These are phyloP conservation scores for Yamadazyma paraphyllophila DNA, from an alignment of 805 yeast species.

Conservation along the genomic window DNA sequence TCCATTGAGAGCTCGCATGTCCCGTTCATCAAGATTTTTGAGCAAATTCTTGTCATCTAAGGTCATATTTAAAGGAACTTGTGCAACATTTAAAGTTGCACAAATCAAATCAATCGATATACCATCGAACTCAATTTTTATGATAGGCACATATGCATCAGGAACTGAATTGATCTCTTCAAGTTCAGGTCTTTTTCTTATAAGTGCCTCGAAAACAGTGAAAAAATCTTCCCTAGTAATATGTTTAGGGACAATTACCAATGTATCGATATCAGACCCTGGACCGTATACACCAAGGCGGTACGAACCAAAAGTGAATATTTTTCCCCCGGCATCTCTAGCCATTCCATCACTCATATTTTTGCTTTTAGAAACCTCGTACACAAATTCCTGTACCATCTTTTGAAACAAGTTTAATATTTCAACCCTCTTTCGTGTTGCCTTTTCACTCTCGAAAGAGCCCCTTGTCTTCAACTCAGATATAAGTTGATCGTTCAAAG, in stretches of 20 bases:
- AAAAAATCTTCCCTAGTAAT: constrained; percentile 89
- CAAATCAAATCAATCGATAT: constrained; percentile 90
- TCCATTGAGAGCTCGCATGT: constrained; percentile 87
- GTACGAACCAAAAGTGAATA: constrained; percentile 95
- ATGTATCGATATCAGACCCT: constrained; percentile 95
- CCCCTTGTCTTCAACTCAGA: constrained; percentile 78
- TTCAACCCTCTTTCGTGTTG: constrained; percentile 75
- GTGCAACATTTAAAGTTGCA: constrained; percentile 79
- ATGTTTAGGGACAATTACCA: constrained; percentile 96
- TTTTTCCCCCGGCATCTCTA: constrained; percentile 93
- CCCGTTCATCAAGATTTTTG: constrained; percentile 86
- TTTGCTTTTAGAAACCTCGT: constrained; percentile 69
- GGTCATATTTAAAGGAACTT: constrained; percentile 72
- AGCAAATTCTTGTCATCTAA: constrained; percentile 82
- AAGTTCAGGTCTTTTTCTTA: constrained; percentile 73
- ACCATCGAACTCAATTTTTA: constrained; percentile 83
- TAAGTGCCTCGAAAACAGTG: constrained; percentile 66
- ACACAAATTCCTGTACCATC: constrained; percentile 78
- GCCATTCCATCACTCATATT: constrained; percentile 99
- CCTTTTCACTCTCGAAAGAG: constrained; percentile 85
- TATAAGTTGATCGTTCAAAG: constrained; percentile 71
- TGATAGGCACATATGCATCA: constrained; percentile 97
- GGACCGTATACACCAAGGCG: constrained; percentile 96
- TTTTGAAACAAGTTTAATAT: constrained; percentile 71
- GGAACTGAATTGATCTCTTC: constrained; percentile 93